Evolutionary conservation across 805 yeast genomes (phyloP), one percentile per base, ranked within the genome.

Genomic region (Barnettozyma siamensis): DNA sequence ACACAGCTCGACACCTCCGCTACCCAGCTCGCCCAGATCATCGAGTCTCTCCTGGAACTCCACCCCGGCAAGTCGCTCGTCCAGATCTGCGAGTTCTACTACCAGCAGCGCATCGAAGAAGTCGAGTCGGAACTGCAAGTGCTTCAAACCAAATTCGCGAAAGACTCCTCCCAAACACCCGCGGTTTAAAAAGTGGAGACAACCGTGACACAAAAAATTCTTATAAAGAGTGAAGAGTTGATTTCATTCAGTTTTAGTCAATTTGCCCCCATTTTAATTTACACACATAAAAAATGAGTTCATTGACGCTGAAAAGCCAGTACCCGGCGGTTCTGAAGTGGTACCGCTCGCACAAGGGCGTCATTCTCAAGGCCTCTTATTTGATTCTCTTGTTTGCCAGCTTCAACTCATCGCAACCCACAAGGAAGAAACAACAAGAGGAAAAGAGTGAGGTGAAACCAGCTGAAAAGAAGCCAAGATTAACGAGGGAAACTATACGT

Each of bases 291-390:
- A 23, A 16, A 19, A 36, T 39, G 42, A 26, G 27, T 5, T 33
- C 36, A n/a, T 12, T 35, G 11, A 23, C 32, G n/a, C 39, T 10
- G 30, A 24, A 24, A 26, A 16, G 13, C 31, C 38, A 31, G 18
- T 40, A 40, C 32, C 24, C 39, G 2, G 28, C 33, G 8, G 34
- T 46, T 21, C 35, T 54, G 9, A 41, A 35, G 33, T 52, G 57
- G 58, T 54, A 54, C 48, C 27, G 40, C n/a, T 45, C 49, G 27
- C 57, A 53, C 47, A 54, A 54, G 45, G 45, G 55, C 5, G n/a
- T 51, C 38, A 48, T 54, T 30, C 45, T 54, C 26, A 54, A 53
- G 46, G 46, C 59, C 17, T 54, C 59, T 6, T 54, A 54, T 35
- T 42, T 54, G 26, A 46, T 53, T n/a, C 41, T 54, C 31, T 45